Base-by-base conservation (phyloP, 805 yeast species). In the Candida multigemmis region DNA sequence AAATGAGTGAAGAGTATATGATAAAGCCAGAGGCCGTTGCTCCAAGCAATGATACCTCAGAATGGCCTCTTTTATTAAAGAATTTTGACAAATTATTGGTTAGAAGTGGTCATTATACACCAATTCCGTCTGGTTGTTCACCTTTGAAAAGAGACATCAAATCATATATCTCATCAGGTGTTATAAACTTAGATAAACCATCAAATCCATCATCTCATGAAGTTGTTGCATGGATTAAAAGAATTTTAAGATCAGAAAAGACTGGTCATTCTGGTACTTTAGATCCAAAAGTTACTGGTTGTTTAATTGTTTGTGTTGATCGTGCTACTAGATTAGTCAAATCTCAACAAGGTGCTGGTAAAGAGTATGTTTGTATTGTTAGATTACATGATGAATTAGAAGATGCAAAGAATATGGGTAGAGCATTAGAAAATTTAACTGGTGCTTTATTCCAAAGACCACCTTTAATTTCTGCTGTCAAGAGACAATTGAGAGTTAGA, bases 361-460 rank as follows among this genome's bases (percentile, higher is more conserved):
- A 91, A 60, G 98, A 91, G 77, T 91, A 91, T 65, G 98, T 91
- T 30, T 91, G 97, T 69, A 85, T 91, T 42, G 91, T 84, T 33
- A 77, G 97, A 68, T 70, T 91, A 47, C 98, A 91, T 58, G 96
- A 89, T 40, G 86, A 86, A 36, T 68, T 91, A 41, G 76, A 82
- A 42, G 95, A 86, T 43, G 91, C 82, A 50, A 85, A 85, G 56
- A 95, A 80, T 44, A 69, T 91, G 60, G 84, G 77, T 29, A 78
- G 93, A 49, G 67, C 83, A 15, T 69, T 91, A 42, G 98, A 91
- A 64, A 85, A 86, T 57, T 71, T 91, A 51, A 91, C 98, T 34
- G 98, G 98, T 68, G 98, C 98, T 36, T 68, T 91, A 42, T 91
- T 91, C 74, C 98, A 91, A 69, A 83, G 98, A 70, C 98, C 98